phyloP scores from a whole-genome alignment of 805 yeast genomes.

The Candida xiaguanensis region DNA sequence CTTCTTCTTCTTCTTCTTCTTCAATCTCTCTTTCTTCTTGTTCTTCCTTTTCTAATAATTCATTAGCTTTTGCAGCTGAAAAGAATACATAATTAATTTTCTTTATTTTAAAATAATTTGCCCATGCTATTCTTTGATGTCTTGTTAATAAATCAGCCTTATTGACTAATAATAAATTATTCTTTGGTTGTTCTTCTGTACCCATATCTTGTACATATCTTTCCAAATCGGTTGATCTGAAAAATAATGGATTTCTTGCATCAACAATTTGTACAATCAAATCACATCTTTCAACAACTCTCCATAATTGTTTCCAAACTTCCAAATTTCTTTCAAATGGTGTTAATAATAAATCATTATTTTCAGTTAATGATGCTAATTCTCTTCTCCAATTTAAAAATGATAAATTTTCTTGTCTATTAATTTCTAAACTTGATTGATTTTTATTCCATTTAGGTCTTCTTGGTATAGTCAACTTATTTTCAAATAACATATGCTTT shows the following conservation, averaged over 20 bases:
- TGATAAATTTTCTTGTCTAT: conserved; percentile 83
- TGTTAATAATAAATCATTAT: conserved; percentile 79
- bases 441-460: conserved; percentile 81
- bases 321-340: conserved; percentile 97
- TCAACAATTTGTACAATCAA: conserved; percentile 95
- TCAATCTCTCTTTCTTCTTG: conserved; percentile 34
- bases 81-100: conserved; percentile 85
- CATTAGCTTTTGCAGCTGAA: conserved; percentile 85
- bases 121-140: conserved; percentile 82
- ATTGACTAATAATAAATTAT: conserved; percentile 79
- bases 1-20: conserved; percentile 18
- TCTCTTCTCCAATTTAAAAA: conserved; percentile 93
- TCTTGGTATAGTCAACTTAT: conserved; percentile 81
- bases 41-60: conserved; percentile 61
- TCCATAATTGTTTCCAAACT: conserved; percentile 98
- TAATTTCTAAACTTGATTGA: conserved; percentile 73
- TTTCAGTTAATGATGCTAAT: conserved; percentile 80
- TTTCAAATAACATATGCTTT: conserved; percentile 64
- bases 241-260: conserved; percentile 89
- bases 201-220: conserved; percentile 69
- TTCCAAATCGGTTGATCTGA: conserved; percentile 85
- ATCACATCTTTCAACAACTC: conserved; percentile 94
- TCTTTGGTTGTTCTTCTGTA: conserved; percentile 59
- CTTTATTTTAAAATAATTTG: conserved; percentile 66
- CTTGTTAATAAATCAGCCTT: conserved; percentile 85